Percentiles rank a stretch among this genome's conserved stretches.
Conservation (phyloP, 495 filamentous ascomycete genomes). For the Choiromyces venosus region DNA sequence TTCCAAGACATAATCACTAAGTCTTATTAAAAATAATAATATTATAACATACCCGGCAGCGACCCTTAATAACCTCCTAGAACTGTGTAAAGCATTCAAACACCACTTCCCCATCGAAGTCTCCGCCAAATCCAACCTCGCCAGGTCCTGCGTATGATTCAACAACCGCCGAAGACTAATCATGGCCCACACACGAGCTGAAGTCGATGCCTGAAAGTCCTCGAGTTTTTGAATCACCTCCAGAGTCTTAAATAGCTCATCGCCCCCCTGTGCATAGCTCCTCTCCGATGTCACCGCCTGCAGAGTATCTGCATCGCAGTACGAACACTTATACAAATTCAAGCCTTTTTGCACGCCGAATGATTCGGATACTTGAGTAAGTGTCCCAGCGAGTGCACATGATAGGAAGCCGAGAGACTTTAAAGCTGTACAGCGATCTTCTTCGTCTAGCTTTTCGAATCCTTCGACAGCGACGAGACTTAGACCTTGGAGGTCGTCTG, state of each 20-base stretch:
- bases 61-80: constrained; percentile 76
- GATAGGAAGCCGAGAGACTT: constrained; percentile 46
- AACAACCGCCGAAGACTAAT: constrained; percentile 61
- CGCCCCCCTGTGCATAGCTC: constrained; percentile 42
- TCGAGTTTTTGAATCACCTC: constrained; percentile 53
- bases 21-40: neutral
- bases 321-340: constrained; percentile 35
- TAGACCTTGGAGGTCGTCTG: constrained; percentile 23
- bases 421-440: constrained; percentile 33
- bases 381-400: constrained; percentile 46
- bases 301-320: constrained; percentile 46
- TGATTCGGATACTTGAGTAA: constrained; percentile 32
- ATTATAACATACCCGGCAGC: constrained; percentile 57
- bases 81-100: constrained; percentile 71
- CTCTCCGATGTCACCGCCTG: constrained; percentile 25
- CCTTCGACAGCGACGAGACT: constrained; percentile 25
- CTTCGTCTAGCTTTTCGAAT: constrained; percentile 33
- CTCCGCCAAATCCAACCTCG: constrained; percentile 59
- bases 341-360: constrained; percentile 22
- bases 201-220: constrained; percentile 55
- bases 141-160: constrained; percentile 54
- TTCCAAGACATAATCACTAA: constrained; percentile 3
- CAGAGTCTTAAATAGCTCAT: constrained; percentile 53
- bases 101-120: constrained; percentile 72
- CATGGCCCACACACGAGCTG: constrained; percentile 67